Base-by-base conservation (phyloP, 2,329 filamentous ascomycete species). In the Lachnellula cervina region DNA sequence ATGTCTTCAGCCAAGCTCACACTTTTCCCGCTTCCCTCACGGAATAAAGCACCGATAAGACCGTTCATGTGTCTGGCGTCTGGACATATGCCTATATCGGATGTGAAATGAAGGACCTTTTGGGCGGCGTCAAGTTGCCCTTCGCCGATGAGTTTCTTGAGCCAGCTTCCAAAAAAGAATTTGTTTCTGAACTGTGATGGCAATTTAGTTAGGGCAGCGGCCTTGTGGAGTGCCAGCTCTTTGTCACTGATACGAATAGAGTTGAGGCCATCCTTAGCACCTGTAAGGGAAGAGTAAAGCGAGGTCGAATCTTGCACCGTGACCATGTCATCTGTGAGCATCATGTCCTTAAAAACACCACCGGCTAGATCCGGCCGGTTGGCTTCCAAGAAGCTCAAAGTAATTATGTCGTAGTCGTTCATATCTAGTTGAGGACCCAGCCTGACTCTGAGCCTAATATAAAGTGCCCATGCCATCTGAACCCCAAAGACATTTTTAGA, bases 121-220 rank as follows among this genome's bases (percentile, higher is more conserved):
- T 82, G 78, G 3, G 90, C 89, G 2, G 86, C 87, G 55, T 88
- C 81, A 14, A 89, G 73, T 61, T 90, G 81, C 2, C 84, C 84
- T 56, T 85, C 81, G 16, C 86, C 86, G 54, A 95, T 88, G 8
- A 95, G 80, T 49, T 88, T 84, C 71, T 93, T 93, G 66, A 96
- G 80, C 92, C 91, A 96, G 65, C 90, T 92, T 35, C 87, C 88
- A 62, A 91, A 88, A 71, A 96, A 89, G 71, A 90, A 93, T 60
- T 87, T 85, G 70, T 95, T 94, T 46, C 77, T 74, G 53, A 80
- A 78, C 35, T 69, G 70, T 13, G 71, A 68, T 4, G 83, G 83
- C 19, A 87, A 67, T 28, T 76, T 67, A 4, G 76, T 76, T 25
- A 86, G 67, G 5, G 43, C 50, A 21, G 42, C 17, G 42, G 42